These are phyloP conservation scores for Acorus gramineus DNA, from an alignment of 106 monocot species.

Conservation along the genomic window DNA sequence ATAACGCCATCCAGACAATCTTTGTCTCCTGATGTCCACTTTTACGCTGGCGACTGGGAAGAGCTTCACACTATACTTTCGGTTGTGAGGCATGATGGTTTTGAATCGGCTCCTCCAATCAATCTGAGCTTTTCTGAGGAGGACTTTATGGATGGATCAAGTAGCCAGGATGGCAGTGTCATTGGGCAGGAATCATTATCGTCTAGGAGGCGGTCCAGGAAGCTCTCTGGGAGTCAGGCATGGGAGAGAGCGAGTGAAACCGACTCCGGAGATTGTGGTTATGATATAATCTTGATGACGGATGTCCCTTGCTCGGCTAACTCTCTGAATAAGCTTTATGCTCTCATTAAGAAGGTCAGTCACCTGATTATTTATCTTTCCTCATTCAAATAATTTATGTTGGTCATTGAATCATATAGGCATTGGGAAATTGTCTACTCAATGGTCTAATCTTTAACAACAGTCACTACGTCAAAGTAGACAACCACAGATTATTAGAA, in stretches of 20 bases:
- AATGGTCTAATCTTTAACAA: no score
- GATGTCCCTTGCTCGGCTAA: slow-evolving; percentile 49
- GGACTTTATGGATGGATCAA: slow-evolving; percentile 60
- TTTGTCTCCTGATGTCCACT: slow-evolving; percentile 55
- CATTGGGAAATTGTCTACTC: no score
- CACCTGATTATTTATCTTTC: neutral
- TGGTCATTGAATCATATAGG: no score
- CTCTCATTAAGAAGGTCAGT: slow-evolving; percentile 76
- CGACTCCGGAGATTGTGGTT: slow-evolving; percentile 50
- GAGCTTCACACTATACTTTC: slow-evolving; percentile 76
- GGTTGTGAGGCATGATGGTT: slow-evolving; percentile 28
- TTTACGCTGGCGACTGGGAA: slow-evolving; percentile 82
- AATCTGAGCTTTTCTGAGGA: slow-evolving; percentile 76
- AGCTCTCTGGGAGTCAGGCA: slow-evolving; percentile 80
- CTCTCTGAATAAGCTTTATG: slow-evolving; percentile 59
- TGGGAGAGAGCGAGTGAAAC: slow-evolving; percentile 88
- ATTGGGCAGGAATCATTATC: slow-evolving; percentile 34
- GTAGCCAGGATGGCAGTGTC: slow-evolving; percentile 69
- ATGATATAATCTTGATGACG: slow-evolving; percentile 66
- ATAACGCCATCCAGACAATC: slow-evolving; percentile 70
- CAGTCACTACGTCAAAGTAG: no score
- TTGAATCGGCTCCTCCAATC: slow-evolving; percentile 12
- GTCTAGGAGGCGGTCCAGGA: slow-evolving; percentile 41
- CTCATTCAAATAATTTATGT: no score
- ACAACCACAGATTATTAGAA: no score